These are phyloP conservation scores for Fonsecaea pugnacius DNA, from an alignment of 2,329 filamentous ascomycete species.

Conservation along the genomic window DNA sequence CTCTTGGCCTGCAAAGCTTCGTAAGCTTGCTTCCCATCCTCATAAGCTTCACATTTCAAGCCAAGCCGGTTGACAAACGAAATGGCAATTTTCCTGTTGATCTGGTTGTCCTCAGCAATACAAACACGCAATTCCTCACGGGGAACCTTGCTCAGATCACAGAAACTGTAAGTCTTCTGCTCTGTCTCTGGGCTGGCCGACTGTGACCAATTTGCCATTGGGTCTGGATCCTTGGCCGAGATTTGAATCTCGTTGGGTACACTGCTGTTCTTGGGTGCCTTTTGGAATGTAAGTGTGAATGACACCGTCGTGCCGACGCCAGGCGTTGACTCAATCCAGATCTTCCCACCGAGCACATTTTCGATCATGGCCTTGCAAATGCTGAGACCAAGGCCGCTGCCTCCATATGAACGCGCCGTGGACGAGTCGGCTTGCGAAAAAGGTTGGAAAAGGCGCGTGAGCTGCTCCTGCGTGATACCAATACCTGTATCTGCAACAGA, in stretches of 20 bases:
- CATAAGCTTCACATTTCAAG: constrained; percentile 84
- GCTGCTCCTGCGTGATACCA: constrained; percentile 68
- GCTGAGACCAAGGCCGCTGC: constrained; percentile 62
- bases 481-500: constrained; percentile 67
- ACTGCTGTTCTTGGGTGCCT: constrained; percentile 68
- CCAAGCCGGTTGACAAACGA: constrained; percentile 64
- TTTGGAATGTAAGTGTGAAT: constrained; percentile 84
- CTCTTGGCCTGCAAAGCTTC: constrained; percentile 40
- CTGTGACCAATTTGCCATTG: constrained; percentile 62
- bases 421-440: constrained; percentile 65
- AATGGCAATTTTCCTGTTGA: constrained; percentile 52
- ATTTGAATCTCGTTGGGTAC: constrained; percentile 53
- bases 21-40: constrained; percentile 70
- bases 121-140: constrained; percentile 82
- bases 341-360: constrained; percentile 62
- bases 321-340: constrained; percentile 61
- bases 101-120: constrained; percentile 78
- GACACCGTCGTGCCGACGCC: constrained; percentile 61
- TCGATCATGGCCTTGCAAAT: constrained; percentile 68
- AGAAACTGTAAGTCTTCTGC: constrained; percentile 55
- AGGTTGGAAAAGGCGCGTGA: constrained; percentile 64
- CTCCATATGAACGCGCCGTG: constrained; percentile 66
- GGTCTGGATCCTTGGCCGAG: constrained; percentile 53
- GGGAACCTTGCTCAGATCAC: constrained; percentile 73
- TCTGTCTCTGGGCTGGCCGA: constrained; percentile 46